Evolutionary conservation across 2,329 filamentous ascomycete species (phyloP).

Genomic region (Clonostachys sp.): DNA sequence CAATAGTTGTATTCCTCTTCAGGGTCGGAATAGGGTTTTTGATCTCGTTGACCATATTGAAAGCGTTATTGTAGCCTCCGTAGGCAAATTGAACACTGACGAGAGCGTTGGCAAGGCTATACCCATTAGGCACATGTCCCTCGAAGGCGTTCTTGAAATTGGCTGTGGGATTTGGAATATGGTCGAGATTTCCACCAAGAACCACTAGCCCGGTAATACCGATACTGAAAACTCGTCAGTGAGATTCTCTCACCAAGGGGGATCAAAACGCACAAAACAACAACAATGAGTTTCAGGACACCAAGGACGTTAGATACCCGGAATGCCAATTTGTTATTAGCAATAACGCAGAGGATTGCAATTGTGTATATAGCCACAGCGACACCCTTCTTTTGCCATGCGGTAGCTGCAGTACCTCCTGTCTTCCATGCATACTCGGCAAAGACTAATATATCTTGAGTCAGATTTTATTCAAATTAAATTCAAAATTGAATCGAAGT

Average conservation of each 20-base stretch:
- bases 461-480: too few species aligned
- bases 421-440: constrained; percentile 60
- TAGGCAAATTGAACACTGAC: constrained; percentile 57
- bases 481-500: too few species aligned
- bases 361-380: constrained; percentile 60
- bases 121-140: constrained; percentile 28
- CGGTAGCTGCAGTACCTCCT: constrained; percentile 38
- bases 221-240: constrained; percentile 19
- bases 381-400: constrained; percentile 64
- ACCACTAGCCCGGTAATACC: constrained; percentile 55
- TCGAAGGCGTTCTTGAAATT: constrained; percentile 55
- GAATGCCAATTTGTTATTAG: constrained; percentile 57
- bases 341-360: constrained; percentile 48
- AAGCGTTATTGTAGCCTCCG: constrained; percentile 61
- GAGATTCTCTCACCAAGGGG: constrained; percentile 24
- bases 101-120: constrained; percentile 47
- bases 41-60: constrained; percentile 56
- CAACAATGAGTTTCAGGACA: constrained; percentile 54
- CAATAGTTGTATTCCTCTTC: constrained; percentile 49
- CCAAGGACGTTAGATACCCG: constrained; percentile 54
- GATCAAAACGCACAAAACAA: constrained; percentile 53
- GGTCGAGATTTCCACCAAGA: constrained; percentile 51
- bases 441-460: constrained; percentile 26
- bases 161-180: constrained; percentile 41
- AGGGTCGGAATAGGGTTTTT: constrained; percentile 50